Conservation (phyloP, 495 filamentous ascomycete species). For the Podospora pseudopauciseta region DNA sequence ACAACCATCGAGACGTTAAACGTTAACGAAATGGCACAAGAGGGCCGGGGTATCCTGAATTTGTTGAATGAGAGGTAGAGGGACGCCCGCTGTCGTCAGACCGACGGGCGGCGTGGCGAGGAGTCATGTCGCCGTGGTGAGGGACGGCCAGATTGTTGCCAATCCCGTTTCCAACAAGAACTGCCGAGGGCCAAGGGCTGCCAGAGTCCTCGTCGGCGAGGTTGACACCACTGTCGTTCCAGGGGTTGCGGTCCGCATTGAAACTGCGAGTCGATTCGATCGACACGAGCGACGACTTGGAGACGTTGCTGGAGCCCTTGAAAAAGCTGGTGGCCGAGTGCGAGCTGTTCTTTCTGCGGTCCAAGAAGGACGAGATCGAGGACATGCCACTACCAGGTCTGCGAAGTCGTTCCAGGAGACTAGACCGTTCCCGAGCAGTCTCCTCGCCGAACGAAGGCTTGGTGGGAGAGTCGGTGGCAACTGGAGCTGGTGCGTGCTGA, state of each 20-base stretch:
- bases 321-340: conserved; percentile 76
- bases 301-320: conserved; percentile 91
- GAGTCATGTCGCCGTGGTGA: conserved; percentile 72
- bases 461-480: conserved; percentile 81
- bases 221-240: conserved; percentile 95
- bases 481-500: conserved; percentile 77
- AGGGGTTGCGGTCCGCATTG: conserved; percentile 86
- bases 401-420: conserved; percentile 76
- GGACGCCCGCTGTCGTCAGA: conserved; percentile 88
- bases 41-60: conserved; percentile 88
- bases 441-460: conserved; percentile 73
- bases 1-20: conserved; percentile 36
- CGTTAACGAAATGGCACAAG: conserved; percentile 72
- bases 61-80: conserved; percentile 86
- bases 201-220: conserved; percentile 73
- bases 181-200: conserved; percentile 58
- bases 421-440: conserved; percentile 67
- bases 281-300: conserved; percentile 87
- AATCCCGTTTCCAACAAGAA: conserved; percentile 52
- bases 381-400: conserved; percentile 85
- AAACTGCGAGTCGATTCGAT: conserved; percentile 87
- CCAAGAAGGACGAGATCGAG: conserved; percentile 86
- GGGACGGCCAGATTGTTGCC: conserved; percentile 69
- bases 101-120: conserved; percentile 72
- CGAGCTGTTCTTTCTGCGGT: conserved; percentile 87